A percentile compares a stretch with the other conserved stretches of the same genome.
These are phyloP conservation scores for Penicillium sp. DNA, from an alignment of 2,329 filamentous ascomycete species.

Conservation along the genomic window DNA sequence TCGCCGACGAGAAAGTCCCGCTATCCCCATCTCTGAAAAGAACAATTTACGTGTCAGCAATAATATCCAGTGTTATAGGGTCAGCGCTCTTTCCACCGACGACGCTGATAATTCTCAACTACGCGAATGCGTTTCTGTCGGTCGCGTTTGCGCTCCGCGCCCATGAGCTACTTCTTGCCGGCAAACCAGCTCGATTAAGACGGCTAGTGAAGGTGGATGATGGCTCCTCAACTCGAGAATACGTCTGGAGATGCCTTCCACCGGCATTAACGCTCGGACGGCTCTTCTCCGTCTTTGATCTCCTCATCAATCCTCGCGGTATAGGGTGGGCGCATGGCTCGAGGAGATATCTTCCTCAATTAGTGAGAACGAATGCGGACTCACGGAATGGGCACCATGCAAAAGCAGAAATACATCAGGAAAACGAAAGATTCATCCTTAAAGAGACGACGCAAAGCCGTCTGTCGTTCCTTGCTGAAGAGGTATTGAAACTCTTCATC, in stretches of 20 bases:
- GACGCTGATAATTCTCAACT: constrained; percentile 15
- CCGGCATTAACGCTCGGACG: constrained; percentile 10
- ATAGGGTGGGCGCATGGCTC: constrained; percentile 25
- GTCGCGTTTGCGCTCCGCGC: constrained; percentile 21
- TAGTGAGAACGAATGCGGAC: neutral
- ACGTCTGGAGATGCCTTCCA: constrained; percentile 21
- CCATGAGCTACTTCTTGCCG: constrained; percentile 21
- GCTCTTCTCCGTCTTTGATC: constrained; percentile 17
- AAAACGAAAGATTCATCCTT: constrained; percentile 1
- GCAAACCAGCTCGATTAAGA: constrained; percentile 15
- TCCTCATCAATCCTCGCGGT: constrained; percentile 23
- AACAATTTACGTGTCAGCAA: constrained; percentile 7
- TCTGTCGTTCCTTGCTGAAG: constrained; percentile 9
- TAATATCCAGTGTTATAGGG: constrained; percentile 16
- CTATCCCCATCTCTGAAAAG: constrained; percentile 1
- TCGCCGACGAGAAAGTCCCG: constrained; percentile 15
- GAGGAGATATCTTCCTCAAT: constrained; percentile 16
- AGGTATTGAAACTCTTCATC: constrained; percentile 1
- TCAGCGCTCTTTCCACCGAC: constrained; percentile 19
- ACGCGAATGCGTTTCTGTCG: constrained; percentile 25
- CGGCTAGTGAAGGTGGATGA: constrained; percentile 12
- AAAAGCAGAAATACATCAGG: neutral
- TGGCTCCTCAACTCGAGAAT: constrained; percentile 8
- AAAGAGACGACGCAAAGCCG: neutral
- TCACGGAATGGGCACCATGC: neutral